phyloP scores from a whole-genome alignment of 1,284 basidiomycete species.

The Ustilago curta region DNA sequence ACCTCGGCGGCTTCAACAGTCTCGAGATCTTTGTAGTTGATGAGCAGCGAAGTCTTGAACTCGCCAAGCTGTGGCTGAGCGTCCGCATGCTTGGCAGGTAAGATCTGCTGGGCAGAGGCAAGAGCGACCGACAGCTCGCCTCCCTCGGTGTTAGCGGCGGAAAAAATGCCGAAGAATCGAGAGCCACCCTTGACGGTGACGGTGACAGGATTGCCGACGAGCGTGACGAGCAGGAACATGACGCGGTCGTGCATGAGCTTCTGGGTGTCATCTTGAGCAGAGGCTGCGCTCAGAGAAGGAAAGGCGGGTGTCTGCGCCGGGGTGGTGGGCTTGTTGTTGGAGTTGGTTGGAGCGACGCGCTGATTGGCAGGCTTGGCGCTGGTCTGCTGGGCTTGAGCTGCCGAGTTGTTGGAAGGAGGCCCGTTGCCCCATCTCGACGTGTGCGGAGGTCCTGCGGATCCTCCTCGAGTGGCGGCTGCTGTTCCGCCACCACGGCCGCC shows the following conservation, averaged over 20 bases:
- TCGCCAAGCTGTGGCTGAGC: slow-evolving; percentile 42
- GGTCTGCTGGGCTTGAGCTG: slow-evolving; percentile 13
- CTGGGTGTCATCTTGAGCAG: slow-evolving; percentile 34
- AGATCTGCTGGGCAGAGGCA: slow-evolving; percentile 55
- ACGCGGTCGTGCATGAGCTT: slow-evolving; percentile 55
- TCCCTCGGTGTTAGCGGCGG: slow-evolving; percentile 50
- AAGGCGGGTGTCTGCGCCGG: slow-evolving; percentile 28
- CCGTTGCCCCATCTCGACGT: slow-evolving; percentile 42
- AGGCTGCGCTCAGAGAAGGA: slow-evolving; percentile 28
- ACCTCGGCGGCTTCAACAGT: slow-evolving; percentile 53
- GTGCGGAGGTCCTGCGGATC: slow-evolving; percentile 30
- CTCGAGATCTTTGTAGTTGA: slow-evolving; percentile 59
- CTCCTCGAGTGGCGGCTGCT: slow-evolving; percentile 25
- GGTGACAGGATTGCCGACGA: slow-evolving; percentile 60
- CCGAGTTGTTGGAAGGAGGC: slow-evolving; percentile 28
- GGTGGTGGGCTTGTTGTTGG: slow-evolving; percentile 19
- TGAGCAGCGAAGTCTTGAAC: slow-evolving; percentile 48
- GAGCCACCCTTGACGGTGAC: slow-evolving; percentile 55
- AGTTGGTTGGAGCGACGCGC: slow-evolving; percentile 14
- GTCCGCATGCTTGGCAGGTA: slow-evolving; percentile 28
- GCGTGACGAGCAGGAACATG: slow-evolving; percentile 55
- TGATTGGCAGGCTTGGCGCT: slow-evolving; percentile 31
- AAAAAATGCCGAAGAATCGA: slow-evolving; percentile 64
- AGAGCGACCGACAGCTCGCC: slow-evolving; percentile 59
- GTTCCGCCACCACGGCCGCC: slow-evolving; percentile 33